phyloP scores from a whole-genome alignment of 345 rosid genomes.

The Linum lewisii region DNA sequence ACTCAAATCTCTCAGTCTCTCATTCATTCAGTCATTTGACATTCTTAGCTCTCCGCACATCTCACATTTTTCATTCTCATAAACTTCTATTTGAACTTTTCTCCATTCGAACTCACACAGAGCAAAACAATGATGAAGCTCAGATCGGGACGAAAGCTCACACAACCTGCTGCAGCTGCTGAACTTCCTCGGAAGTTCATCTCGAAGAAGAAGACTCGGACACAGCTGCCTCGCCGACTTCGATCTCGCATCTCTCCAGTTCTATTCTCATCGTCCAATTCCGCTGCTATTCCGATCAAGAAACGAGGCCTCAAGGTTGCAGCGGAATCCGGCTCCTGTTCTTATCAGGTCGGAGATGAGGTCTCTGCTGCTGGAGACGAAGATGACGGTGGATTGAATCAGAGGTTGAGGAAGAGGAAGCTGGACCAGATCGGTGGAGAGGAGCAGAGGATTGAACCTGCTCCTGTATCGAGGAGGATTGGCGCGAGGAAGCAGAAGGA shows the following conservation, averaged over 20 bases:
- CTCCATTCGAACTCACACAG: neutral
- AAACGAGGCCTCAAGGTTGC: neutral
- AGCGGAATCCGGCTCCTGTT: neutral
- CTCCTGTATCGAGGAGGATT: slow-evolving; percentile 30
- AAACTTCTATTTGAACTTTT: neutral
- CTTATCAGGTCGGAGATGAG: slow-evolving; percentile 15
- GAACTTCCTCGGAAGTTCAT: neutral
- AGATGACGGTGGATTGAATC: slow-evolving; percentile 11
- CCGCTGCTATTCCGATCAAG: neutral
- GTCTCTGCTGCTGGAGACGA: slow-evolving; percentile 20
- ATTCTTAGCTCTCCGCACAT: neutral
- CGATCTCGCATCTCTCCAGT: slow-evolving; percentile 17
- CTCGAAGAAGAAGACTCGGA: slow-evolving; percentile 18
- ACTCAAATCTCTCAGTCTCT: neutral
- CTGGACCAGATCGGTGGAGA: slow-evolving; percentile 22
- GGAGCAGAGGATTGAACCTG: slow-evolving; percentile 17
- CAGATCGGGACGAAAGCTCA: slow-evolving; percentile 3
- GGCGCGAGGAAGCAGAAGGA: slow-evolving; percentile 30
- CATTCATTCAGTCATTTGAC: neutral
- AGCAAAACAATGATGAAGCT: slow-evolving; percentile 14
- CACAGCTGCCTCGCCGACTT: slow-evolving; percentile 8
- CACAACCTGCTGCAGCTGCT: slow-evolving; percentile 1
- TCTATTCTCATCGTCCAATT: neutral
- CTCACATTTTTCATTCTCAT: neutral
- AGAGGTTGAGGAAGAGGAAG: slow-evolving; percentile 27